Percentiles rank a stretch among this genome's conserved stretches.
These are phyloP conservation scores for Suillus placidus DNA, from an alignment of 768 basidiomycete genomes.

Conservation along the genomic window DNA sequence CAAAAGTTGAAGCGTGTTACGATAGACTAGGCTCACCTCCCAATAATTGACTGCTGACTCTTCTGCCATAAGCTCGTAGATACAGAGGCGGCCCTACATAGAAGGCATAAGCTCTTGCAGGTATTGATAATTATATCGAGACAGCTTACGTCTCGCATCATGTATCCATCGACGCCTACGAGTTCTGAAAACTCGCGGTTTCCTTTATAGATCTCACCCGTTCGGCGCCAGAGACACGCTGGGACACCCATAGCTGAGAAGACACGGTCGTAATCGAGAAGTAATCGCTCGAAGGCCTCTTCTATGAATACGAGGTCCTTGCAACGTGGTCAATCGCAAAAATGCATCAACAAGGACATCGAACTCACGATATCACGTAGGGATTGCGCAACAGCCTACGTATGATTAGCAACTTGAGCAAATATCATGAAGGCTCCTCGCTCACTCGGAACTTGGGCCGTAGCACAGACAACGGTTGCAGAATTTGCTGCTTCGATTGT, in stretches of 20 bases:
- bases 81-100: conserved; percentile 81
- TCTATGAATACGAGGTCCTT: conserved; percentile 97
- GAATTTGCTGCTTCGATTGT: conserved; percentile 88
- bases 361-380: conserved; percentile 72
- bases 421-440: not conserved
- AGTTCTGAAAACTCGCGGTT: conserved; percentile 95
- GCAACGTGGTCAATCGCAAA: conserved; percentile 5
- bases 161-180: conserved; percentile 82
- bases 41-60: conserved; percentile 96
- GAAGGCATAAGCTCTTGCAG: conserved; percentile 7
- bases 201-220: conserved; percentile 98
- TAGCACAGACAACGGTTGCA: conserved; percentile 84
- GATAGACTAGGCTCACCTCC: conserved; percentile 65
- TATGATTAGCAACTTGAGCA: conserved; percentile 7
- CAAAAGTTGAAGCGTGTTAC: not conserved
- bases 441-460: conserved; percentile 83
- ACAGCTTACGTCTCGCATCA: conserved; percentile 80
- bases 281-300: conserved; percentile 93
- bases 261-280: conserved; percentile 94
- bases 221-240: conserved; percentile 94
- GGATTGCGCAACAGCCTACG: conserved; percentile 78
- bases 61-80: conserved; percentile 98
- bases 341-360: not conserved
- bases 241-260: conserved; percentile 97
- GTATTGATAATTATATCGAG: not conserved